phyloP scores from a whole-genome alignment of 2,329 filamentous ascomycete species.

The Botrytis pseudocinerea region DNA sequence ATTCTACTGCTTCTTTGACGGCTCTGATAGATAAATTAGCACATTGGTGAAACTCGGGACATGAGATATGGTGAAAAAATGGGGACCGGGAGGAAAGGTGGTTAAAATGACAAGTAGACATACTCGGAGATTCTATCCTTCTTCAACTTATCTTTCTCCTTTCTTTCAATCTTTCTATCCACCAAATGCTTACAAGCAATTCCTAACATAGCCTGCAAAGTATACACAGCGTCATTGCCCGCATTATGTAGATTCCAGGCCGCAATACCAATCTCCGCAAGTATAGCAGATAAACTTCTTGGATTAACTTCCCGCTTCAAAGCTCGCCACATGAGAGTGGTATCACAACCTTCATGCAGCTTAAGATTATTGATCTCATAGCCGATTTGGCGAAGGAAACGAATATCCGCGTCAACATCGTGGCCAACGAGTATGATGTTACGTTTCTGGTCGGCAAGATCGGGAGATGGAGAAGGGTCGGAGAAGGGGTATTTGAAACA shows the following conservation, averaged over 20 bases:
- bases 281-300: constrained; percentile 59
- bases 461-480: constrained; percentile 24
- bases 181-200: constrained; percentile 49
- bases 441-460: constrained; percentile 40
- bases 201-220: constrained; percentile 70
- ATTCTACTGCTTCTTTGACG: constrained; percentile 19
- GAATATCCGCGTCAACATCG: constrained; percentile 65
- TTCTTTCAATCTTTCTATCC: constrained; percentile 27
- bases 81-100: neutral
- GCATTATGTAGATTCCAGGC: constrained; percentile 78
- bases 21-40: constrained; percentile 5
- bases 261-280: constrained; percentile 63
- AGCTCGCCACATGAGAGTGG: constrained; percentile 66
- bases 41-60: neutral
- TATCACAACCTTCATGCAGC: constrained; percentile 70
- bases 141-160: constrained; percentile 28
- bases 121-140: constrained; percentile 30
- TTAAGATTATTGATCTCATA: constrained; percentile 57
- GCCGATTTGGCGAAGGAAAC: constrained; percentile 64
- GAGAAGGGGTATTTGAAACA: constrained; percentile 61
- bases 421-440: constrained; percentile 80
- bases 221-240: constrained; percentile 82
- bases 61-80: neutral
- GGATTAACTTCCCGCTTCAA: constrained; percentile 55
- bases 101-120: neutral